A percentile compares a stretch with the other conserved stretches of the same genome.
phyloP scores from a whole-genome alignment of 257 asterid genomes.

The Nicotiana knightiana region DNA sequence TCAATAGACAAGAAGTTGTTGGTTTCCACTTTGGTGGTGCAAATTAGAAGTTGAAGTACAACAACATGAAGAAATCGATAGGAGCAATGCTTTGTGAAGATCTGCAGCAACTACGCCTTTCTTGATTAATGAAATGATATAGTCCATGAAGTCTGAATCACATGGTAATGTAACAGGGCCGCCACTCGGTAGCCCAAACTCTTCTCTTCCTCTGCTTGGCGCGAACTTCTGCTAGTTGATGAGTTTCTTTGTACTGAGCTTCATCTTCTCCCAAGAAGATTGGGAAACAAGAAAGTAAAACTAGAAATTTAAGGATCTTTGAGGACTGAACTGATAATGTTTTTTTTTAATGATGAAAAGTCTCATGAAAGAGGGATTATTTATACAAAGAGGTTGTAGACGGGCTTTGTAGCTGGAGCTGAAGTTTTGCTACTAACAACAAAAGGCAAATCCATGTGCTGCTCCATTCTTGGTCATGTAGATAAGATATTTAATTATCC shows the following conservation, averaged over 20 bases:
- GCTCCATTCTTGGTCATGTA: too few species aligned
- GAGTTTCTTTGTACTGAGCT: not conserved
- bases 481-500: too few species aligned
- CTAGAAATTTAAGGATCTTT: too few species aligned
- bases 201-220: not conserved
- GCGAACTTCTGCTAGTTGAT: not conserved
- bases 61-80: not conserved
- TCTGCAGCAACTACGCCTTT: not conserved
- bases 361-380: too few species aligned
- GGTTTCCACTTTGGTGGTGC: not conserved
- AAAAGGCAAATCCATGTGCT: too few species aligned
- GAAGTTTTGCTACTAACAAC: too few species aligned
- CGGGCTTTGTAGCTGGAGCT: too few species aligned
- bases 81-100: not conserved
- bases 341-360: too few species aligned
- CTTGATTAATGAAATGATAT: not conserved
- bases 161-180: not conserved
- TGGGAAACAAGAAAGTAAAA: too few species aligned
- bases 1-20: not conserved
- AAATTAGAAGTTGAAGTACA: not conserved
- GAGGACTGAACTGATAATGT: too few species aligned
- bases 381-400: too few species aligned
- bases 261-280: not conserved
- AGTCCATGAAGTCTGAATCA: not conserved
- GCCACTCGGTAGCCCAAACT: not conserved